Conservation (phyloP, 2,329 filamentous ascomycete species). For the Coniochaeta prunicola region DNA sequence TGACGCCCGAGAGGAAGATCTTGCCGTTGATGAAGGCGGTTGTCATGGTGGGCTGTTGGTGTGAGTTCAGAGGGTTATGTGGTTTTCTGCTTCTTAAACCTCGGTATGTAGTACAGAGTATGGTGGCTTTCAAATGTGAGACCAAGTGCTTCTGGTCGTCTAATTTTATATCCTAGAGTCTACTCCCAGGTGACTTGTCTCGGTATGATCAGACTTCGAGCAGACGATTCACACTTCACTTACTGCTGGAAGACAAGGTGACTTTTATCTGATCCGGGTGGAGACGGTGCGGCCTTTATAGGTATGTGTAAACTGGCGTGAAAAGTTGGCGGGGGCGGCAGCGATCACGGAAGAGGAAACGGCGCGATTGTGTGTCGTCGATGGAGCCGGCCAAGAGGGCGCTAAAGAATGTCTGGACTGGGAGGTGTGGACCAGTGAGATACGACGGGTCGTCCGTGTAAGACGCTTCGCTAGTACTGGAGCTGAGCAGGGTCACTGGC, state of each 20-base stretch:
- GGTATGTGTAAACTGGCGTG: background rate
- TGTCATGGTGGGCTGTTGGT: background rate
- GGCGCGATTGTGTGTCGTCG: background rate
- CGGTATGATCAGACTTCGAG: too few species aligned
- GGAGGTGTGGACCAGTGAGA: background rate
- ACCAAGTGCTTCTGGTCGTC: too few species aligned
- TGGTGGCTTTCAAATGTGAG: too few species aligned
- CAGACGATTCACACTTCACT: too few species aligned
- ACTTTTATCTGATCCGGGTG: background rate
- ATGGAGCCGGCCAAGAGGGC: background rate
- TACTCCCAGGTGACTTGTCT: too few species aligned
- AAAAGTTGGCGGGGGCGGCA: background rate
- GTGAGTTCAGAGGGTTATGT: background rate
- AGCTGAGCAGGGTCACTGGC: background rate
- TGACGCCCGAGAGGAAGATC: conserved; percentile 30
- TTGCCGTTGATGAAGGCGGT: conserved; percentile 36
- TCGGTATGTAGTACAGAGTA: too few species aligned
- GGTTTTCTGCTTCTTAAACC: background rate
- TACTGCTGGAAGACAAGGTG: background rate
- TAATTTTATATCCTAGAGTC: too few species aligned
- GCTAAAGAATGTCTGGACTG: background rate
- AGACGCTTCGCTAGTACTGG: background rate
- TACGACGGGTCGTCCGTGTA: background rate
- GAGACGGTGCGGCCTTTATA: background rate
- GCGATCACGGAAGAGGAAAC: background rate